phyloP scores from a whole-genome alignment of 2,329 filamentous ascomycete species.

The Davidsoniella virescens region DNA sequence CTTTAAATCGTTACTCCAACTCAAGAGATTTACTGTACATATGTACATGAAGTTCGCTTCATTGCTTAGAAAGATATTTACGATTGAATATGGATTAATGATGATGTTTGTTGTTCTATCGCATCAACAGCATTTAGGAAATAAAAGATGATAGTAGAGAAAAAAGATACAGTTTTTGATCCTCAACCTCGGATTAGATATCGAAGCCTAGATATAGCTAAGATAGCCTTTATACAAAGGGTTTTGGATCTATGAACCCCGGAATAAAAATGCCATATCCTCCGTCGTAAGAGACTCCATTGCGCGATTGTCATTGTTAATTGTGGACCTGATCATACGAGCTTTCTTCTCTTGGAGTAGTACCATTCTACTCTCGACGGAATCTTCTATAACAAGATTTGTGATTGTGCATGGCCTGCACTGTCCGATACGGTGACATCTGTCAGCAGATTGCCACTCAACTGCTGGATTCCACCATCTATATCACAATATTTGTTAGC shows the following conservation, averaged over 20 bases:
- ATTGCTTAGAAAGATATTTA: background rate
- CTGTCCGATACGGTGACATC: constrained; percentile 89
- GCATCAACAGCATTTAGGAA: too few species aligned
- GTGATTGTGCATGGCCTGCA: constrained; percentile 87
- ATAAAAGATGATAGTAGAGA: too few species aligned
- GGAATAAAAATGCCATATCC: constrained; percentile 94
- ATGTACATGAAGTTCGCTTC: too few species aligned
- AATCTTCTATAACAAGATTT: constrained; percentile 88
- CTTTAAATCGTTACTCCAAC: background rate
- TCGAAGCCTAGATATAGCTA: too few species aligned
- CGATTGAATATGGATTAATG: background rate
- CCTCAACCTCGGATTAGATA: too few species aligned
- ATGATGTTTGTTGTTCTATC: too few species aligned
- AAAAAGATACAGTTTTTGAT: too few species aligned
- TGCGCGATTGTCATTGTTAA: constrained; percentile 80
- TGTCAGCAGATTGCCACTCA: constrained; percentile 94
- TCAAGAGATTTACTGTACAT: too few species aligned
- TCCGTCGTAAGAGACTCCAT: constrained; percentile 82
- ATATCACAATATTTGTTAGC: constrained; percentile 8
- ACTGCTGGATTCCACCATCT: constrained; percentile 99
- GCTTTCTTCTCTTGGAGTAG: constrained; percentile 97
- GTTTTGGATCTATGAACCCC: constrained; percentile 33
- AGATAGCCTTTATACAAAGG: too few species aligned
- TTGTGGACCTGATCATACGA: constrained; percentile 91
- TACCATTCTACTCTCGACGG: constrained; percentile 90